Evolutionary conservation across 768 basidiomycete genomes (phyloP).

Genomic region (Termitomyces sp.): DNA sequence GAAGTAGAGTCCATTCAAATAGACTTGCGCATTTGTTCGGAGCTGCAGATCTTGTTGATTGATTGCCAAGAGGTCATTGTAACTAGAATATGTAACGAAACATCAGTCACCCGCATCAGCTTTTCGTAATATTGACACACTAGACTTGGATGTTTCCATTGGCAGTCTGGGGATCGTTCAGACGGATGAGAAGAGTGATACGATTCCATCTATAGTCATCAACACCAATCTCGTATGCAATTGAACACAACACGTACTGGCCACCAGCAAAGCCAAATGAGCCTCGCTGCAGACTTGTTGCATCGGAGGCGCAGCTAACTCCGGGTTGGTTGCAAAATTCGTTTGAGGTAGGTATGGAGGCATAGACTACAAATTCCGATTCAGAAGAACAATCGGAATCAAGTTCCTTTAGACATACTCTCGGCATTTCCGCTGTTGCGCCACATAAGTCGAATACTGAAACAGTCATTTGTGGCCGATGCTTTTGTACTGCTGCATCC

Average conservation of each 20-base stretch:
- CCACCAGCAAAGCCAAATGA: constrained; percentile 58
- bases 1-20: constrained; percentile 70
- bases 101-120: not conserved
- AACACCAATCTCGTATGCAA: constrained; percentile 1
- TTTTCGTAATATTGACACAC: constrained; percentile 40
- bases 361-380: constrained; percentile 50
- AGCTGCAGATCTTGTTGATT: constrained; percentile 59
- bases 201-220: constrained; percentile 54
- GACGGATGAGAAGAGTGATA: constrained; percentile 65
- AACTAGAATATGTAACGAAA: constrained; percentile 34
- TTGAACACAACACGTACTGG: constrained; percentile 40
- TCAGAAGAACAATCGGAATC: not conserved
- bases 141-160: constrained; percentile 72
- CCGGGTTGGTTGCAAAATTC: constrained; percentile 48
- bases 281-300: constrained; percentile 65
- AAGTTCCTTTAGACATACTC: constrained; percentile 37
- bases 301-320: constrained; percentile 66
- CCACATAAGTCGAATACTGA: constrained; percentile 77
- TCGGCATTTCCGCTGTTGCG: constrained; percentile 58
- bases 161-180: constrained; percentile 66
- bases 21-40: constrained; percentile 45
- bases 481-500: constrained; percentile 67
- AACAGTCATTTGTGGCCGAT: constrained; percentile 62
- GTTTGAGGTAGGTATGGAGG: constrained; percentile 67
- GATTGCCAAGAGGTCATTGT: constrained; percentile 63